Evolutionary conservation across 371 early-diverging fungal genomes (phyloP), one percentile per base, ranked within the genome.

Genomic region (Mortierella sp.): DNA sequence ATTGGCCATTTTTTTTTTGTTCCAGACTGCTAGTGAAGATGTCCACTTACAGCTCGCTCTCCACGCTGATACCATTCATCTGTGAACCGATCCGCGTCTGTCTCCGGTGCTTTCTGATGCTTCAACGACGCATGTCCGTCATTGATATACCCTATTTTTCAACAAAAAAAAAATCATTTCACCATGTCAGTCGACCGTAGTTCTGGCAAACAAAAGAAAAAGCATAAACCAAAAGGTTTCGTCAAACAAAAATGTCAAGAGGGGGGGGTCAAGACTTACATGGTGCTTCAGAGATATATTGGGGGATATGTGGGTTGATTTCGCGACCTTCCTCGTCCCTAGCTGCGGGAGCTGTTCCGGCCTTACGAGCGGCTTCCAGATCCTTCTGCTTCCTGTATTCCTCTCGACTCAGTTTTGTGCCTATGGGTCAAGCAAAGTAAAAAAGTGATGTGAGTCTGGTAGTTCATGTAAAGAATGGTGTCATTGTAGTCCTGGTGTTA

Each of bases 251-350:
- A 41, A 41, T 6, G 41, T 41, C 41, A 41, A 41, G 7, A 4
- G 41, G 4, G 41, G 27, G 7, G 14, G 48, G 14, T 48, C 48
- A 3, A 58, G n/a, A 75, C 82, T 43, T 91, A 91, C 96, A 99
- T 81, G 99, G 99, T 65, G 98, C 98, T 49, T 97, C 93, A 16
- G 97, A 92, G 90, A 98, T 98, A 88, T 97, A 99, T 77, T 97
- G 95, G 4, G 99, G 99, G 60, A 99, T 99, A 83, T 99, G 98
- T n/a, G 99, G 99, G 89, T 99, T 99, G 92, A 99, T 98, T 84
- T 96, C 97, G 54, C 94, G 94, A 60, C 99, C 99, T 72, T 96
- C 96, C 60, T 96, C 97, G 89, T 97, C 97, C 11, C 95, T 87
- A 77, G 95, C 97, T n/a, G 97, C 95, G 51, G 97, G 96, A 10